Evolutionary conservation across 2,329 filamentous ascomycete genomes (phyloP).

Genomic region (Colletotrichum cuscutae): DNA sequence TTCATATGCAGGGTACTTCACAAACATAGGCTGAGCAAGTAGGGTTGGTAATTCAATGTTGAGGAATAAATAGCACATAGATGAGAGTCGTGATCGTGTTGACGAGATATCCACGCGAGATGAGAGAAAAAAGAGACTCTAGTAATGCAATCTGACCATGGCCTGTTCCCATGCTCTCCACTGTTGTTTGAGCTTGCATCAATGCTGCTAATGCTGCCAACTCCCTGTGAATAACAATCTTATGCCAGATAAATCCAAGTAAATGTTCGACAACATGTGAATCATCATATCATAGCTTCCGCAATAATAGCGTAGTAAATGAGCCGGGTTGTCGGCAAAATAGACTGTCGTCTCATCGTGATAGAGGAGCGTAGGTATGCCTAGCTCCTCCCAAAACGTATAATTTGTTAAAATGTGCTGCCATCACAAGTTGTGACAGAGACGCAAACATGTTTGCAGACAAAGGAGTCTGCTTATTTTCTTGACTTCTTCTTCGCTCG

Average conservation of each 20-base stretch:
- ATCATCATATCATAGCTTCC: background rate
- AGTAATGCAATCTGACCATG: constrained; percentile 9
- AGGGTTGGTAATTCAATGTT: background rate
- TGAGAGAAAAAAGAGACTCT: constrained; percentile 9
- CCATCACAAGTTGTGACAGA: background rate
- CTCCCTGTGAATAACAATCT: background rate
- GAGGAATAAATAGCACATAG: background rate
- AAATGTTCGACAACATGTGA: background rate
- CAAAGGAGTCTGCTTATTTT: background rate
- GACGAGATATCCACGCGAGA: background rate
- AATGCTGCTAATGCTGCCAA: background rate
- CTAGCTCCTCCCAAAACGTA: background rate
- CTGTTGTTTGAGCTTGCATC: background rate
- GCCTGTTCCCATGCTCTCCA: constrained; percentile 5
- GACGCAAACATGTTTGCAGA: constrained; percentile 16
- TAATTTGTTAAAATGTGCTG: constrained; percentile 1
- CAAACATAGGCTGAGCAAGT: background rate
- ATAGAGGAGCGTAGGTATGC: background rate
- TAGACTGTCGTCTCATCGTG: constrained; percentile 6
- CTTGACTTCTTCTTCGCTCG: constrained; percentile 41
- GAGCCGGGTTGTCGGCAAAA: background rate
- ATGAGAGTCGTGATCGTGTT: background rate
- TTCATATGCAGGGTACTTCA: background rate
- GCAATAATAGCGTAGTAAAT: background rate
- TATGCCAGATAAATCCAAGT: background rate